Base-by-base conservation (phyloP, 148 eudicot genomes). In the Nepenthes mirabilis region DNA sequence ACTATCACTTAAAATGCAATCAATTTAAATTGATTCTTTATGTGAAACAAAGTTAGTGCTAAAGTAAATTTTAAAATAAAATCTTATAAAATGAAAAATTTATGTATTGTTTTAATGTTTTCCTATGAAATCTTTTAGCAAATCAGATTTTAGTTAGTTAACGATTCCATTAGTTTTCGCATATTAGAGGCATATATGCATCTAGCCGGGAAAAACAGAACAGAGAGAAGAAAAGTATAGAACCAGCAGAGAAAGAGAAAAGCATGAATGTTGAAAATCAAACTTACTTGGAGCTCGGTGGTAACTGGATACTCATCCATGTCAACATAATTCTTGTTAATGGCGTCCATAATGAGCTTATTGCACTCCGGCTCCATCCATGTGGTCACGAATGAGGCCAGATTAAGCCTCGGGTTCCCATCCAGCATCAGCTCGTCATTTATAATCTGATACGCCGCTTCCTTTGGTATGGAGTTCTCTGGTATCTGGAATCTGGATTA, bases 291-390 rank as follows among this genome's bases (percentile, higher is more conserved):
- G 47, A 84, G 82, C 66, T 84, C 90, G 53, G 90, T 84, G 60
- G 90, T 84, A 57, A 84, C 90, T 40, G 90, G 90, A 33, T 84
- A 85, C 66, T 85, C 91, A 54, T 85, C 91, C 91, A 85, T 85
- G 72, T 85, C 91, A 34, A 85, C 91, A 35, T 85, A 85, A 56
- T 85, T 85, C 74, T 85, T 85, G 71, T 85, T 85, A 43, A 85
- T 72, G 57, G 84, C 14, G 1, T 61, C 83, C 91, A 87, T 84
- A 56, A 91, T 85, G 1, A 91, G 78, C 60, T 91, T 87, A 61
- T 91, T 87, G 34, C 95, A 87, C 75, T 91, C 95, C 0, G 95
- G 91, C 62, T 91, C 97, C 97, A 91, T 91, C 97, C 95, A 91
- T 0, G 97, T 91, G 3, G 95, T 91, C 32, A 91, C 97, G 53